Percentiles rank a stretch among this genome's conserved stretches.
Evolutionary conservation across 768 basidiomycete genomes (phyloP).

Genomic region (Tephrocybe sp.): DNA sequence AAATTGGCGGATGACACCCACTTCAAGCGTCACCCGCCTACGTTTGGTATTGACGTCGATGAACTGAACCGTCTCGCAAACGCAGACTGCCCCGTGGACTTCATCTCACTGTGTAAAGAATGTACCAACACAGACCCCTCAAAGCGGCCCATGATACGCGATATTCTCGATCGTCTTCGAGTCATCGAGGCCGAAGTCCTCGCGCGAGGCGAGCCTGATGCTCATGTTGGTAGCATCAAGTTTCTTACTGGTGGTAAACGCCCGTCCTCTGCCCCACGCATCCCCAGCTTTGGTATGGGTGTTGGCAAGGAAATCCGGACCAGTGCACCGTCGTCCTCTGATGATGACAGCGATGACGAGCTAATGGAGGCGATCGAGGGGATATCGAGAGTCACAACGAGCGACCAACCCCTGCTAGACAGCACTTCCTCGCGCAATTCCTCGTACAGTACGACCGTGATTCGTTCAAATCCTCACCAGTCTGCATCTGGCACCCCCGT

Average conservation of each 20-base stretch:
- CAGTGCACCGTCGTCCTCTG: conserved; percentile 35
- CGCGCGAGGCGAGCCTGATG: conserved; percentile 52
- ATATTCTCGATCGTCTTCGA: conserved; percentile 75
- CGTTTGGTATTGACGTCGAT: conserved; percentile 70
- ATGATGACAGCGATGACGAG: conserved; percentile 69
- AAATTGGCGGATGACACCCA: conserved; percentile 79
- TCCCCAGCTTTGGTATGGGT: conserved; percentile 83
- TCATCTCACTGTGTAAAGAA: conserved; percentile 74
- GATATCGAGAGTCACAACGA: conserved; percentile 45
- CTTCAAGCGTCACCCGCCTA: conserved; percentile 76
- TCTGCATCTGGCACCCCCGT: conserved; percentile 36
- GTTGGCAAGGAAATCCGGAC: conserved; percentile 58
- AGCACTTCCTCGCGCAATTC: conserved; percentile 35
- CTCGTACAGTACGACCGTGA: conserved; percentile 69
- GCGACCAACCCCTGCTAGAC: conserved; percentile 54
- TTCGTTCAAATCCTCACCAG: conserved; percentile 47
- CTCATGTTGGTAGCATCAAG: conserved; percentile 83
- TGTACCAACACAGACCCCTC: conserved; percentile 69
- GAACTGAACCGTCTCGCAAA: conserved; percentile 71
- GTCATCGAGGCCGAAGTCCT: conserved; percentile 85
- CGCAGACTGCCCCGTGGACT: conserved; percentile 73
- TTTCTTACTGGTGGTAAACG: conserved; percentile 72
- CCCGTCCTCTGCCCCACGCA: conserved; percentile 60
- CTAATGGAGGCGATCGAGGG: conserved; percentile 57
- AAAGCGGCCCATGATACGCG: conserved; percentile 70